phyloP scores from a whole-genome alignment of 2,329 filamentous ascomycete species.

The Lachnum nothofagi region DNA sequence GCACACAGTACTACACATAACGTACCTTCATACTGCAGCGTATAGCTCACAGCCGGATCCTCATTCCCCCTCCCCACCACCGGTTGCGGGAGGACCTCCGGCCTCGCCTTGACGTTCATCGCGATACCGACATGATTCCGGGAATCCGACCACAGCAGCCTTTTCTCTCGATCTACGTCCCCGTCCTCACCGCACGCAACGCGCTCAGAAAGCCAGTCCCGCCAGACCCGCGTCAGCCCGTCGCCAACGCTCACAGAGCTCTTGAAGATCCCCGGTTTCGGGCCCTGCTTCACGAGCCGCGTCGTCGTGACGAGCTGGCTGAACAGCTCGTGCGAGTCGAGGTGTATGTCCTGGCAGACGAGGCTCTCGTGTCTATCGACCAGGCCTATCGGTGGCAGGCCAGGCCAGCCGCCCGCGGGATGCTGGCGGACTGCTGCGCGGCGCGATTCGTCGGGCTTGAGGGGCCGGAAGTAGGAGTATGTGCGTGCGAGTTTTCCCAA shows the following conservation, averaged over 20 bases:
- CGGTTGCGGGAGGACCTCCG: slow-evolving; percentile 43
- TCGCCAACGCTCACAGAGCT: slow-evolving; percentile 63
- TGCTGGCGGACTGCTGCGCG: slow-evolving; percentile 10
- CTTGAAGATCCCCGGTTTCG: slow-evolving; percentile 55
- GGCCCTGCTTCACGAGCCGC: slow-evolving; percentile 63
- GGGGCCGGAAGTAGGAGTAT: slow-evolving; percentile 19
- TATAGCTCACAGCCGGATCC: slow-evolving; percentile 63
- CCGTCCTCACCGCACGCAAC: slow-evolving; percentile 1
- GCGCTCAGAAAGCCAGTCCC: slow-evolving; percentile 59
- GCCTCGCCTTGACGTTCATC: slow-evolving; percentile 56
- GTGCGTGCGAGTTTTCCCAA: slow-evolving; percentile 33
- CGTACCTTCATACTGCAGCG: slow-evolving; percentile 67
- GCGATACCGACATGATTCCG: slow-evolving; percentile 61
- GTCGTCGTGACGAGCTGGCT: slow-evolving; percentile 66
- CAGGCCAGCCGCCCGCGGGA: slow-evolving; percentile 35
- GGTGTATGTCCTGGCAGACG: slow-evolving; percentile 54
- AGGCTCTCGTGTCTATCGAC: slow-evolving; percentile 35
- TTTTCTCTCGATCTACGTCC: slow-evolving; percentile 31
- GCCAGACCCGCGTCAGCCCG: slow-evolving; percentile 64
- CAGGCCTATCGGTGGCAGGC: slow-evolving; percentile 25
- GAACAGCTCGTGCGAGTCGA: slow-evolving; percentile 69
- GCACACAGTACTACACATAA: slow-evolving; percentile 6
- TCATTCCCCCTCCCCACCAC: slow-evolving; percentile 41
- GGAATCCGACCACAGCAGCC: slow-evolving; percentile 65
- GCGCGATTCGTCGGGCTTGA: slow-evolving; percentile 15